A percentile compares a stretch with the other conserved stretches of the same genome.
phyloP scores from a whole-genome alignment of 2,329 filamentous ascomycete genomes.

The Cercospora sesami region DNA sequence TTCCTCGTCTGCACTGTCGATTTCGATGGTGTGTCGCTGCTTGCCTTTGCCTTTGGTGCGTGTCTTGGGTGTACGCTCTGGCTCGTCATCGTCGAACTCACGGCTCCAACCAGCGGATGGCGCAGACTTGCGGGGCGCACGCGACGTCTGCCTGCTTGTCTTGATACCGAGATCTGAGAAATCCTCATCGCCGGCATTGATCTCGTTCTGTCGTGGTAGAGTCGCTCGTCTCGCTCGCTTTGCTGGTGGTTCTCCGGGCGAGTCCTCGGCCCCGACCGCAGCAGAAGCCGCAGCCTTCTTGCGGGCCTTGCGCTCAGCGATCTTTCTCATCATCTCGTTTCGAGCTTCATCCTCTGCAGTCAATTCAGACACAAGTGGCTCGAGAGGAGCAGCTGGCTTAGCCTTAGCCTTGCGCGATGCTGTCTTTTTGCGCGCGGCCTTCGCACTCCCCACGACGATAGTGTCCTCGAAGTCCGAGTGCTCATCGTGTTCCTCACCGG shows the following conservation, averaged over 20 bases:
- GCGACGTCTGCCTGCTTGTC: background rate
- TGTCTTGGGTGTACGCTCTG: background rate
- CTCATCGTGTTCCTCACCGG: conserved; percentile 5
- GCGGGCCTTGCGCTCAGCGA: conserved; percentile 1
- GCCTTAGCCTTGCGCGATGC: background rate
- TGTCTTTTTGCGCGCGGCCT: background rate
- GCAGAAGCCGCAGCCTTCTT: conserved; percentile 3
- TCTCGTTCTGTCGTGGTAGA: background rate
- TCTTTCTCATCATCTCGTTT: background rate
- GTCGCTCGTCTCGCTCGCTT: background rate
- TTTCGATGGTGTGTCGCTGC: background rate
- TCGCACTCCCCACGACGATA: background rate
- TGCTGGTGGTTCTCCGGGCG: background rate
- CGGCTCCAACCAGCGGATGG: background rate
- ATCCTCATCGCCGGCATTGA: background rate
- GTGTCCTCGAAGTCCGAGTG: background rate
- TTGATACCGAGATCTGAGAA: conserved; percentile 3
- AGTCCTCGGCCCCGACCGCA: background rate
- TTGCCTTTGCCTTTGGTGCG: conserved; percentile 6
- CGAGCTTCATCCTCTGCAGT: conserved; percentile 4
- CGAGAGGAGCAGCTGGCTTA: background rate
- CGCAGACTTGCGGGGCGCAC: conserved; percentile 4
- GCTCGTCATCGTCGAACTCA: background rate
- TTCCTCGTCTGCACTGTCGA: background rate
- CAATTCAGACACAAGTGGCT: conserved; percentile 3